These are phyloP conservation scores for Thermothelomyces thermophilus DNA, from an alignment of 2,329 filamentous ascomycete species.

Conservation along the genomic window DNA sequence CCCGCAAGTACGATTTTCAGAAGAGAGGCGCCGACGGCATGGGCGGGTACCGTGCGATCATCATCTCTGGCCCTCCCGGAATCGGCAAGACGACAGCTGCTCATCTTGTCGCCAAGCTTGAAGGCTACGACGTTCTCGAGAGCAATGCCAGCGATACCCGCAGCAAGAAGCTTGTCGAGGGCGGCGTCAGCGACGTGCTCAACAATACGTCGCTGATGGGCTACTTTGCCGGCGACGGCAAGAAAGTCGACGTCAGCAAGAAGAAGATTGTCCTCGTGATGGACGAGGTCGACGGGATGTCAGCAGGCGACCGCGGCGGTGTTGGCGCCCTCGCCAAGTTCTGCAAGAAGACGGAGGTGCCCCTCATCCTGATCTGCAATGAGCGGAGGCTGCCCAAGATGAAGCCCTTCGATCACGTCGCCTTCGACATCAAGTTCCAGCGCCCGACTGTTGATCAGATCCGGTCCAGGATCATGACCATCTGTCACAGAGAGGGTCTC, in stretches of 20 bases:
- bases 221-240: slow-evolving; percentile 79
- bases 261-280: slow-evolving; percentile 96
- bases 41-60: slow-evolving; percentile 79
- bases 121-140: slow-evolving; percentile 90
- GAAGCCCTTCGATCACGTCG: slow-evolving; percentile 89
- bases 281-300: slow-evolving; percentile 99
- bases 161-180: slow-evolving; percentile 93
- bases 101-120: slow-evolving; percentile 85
- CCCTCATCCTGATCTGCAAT: slow-evolving; percentile 96
- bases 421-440: slow-evolving; percentile 79
- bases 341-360: slow-evolving; percentile 90
- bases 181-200: slow-evolving; percentile 79
- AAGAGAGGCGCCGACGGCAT: slow-evolving; percentile 76
- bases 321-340: slow-evolving; percentile 90
- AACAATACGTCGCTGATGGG: slow-evolving; percentile 90
- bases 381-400: slow-evolving; percentile 90
- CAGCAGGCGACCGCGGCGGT: slow-evolving; percentile 88
- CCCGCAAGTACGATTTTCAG: slow-evolving; percentile 74
- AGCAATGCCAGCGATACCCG: slow-evolving; percentile 92
- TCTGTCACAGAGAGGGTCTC: slow-evolving; percentile 84
- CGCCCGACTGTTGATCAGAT: slow-evolving; percentile 88
- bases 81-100: slow-evolving; percentile 98
- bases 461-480: slow-evolving; percentile 85
- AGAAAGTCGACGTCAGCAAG: slow-evolving; percentile 70
- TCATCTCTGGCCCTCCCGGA: slow-evolving; percentile 75